Base-by-base conservation (phyloP, 768 basidiomycete species). In the Podaxis carcinomalis region DNA sequence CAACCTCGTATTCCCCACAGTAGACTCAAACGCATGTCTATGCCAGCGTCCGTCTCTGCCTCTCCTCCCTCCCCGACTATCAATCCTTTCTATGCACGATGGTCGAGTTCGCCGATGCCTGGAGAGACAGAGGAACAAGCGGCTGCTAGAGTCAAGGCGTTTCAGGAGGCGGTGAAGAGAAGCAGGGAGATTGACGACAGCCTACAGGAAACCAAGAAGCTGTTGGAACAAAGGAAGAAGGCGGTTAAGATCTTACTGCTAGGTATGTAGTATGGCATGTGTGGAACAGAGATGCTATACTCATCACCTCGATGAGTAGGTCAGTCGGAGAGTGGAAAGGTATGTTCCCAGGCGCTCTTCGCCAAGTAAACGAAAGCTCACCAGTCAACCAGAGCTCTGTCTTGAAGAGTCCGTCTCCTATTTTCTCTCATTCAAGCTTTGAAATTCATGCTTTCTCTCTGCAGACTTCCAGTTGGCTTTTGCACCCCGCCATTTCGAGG, bases 381-480 rank as follows among this genome's bases (percentile, higher is more conserved):
- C 59, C 23, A 16, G 5, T 62, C 35, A 53, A 23, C 28, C 11
- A 85, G 83, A 82, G 80, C 63, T 78, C 82, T 3, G 75, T 81
- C 5, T 61, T 82, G 49, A 81, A 80, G 67, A 82, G 81, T 82
- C 52, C 35, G 72, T 66, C 19, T 16, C 10, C 5, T 28, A 14
- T 27, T 7, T 7, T 61, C 32, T 19, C 28, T 5, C 13, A 9
- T 50, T 25, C 49, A 56, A 39, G 21, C 32, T 25, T 25, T 25
- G 35, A 57, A 23, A 63, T 21, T 58, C 39, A 51, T 52, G 36
- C 42, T 27, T 39, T 23, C 13, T 23, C 13, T 44, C 36, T 9
- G 19, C 35, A 90, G 88, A 90, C 66, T 89, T 90, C 64, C 86
- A 88, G 67, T 68, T 90, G 6, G 79, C 83, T 0, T 88, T 88